Percentiles rank a stretch among this genome's conserved stretches.
Conservation (phyloP, 352 stramenopile genomes). For the Phytophthora fragariae region DNA sequence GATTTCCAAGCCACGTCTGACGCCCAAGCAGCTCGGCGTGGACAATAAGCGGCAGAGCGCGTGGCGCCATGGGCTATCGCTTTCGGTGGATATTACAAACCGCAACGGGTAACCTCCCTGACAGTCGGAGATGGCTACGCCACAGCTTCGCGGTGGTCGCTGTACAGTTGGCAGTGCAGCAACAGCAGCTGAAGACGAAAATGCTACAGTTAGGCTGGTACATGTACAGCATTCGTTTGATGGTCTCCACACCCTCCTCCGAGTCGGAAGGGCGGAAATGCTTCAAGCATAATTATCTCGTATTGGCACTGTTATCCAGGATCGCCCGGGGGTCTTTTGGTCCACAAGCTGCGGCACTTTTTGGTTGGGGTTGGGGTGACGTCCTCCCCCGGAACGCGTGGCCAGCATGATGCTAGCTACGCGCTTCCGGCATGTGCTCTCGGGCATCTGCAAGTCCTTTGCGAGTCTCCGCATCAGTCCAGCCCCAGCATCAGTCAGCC, state of each 20-base stretch:
- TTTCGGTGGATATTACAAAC: slow-evolving; percentile 16
- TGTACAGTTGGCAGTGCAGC: slow-evolving; percentile 17
- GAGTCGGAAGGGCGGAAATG: no score
- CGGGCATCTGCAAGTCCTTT: background rate
- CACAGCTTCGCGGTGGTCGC: background rate
- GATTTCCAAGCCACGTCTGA: slow-evolving; percentile 15
- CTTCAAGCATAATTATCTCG: slow-evolving; percentile 2
- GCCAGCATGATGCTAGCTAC: background rate
- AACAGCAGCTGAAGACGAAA: slow-evolving; percentile 29
- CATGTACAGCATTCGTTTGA: slow-evolving; percentile 5
- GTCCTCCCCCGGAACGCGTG: background rate
- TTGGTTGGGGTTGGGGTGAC: no score
- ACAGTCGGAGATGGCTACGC: slow-evolving; percentile 18
- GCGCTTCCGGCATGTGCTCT: background rate
- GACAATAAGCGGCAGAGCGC: slow-evolving; percentile 5
- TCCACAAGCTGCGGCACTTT: slow-evolving; percentile 24
- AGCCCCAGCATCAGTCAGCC: background rate
- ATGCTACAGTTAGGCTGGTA: background rate
- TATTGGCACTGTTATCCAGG: slow-evolving; percentile 1
- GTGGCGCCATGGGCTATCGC: slow-evolving; percentile 29
- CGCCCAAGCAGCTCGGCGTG: slow-evolving; percentile 6
- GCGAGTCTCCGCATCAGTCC: background rate
- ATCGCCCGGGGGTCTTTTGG: background rate
- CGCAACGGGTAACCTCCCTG: background rate
- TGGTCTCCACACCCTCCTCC: slow-evolving; percentile 1